These are phyloP conservation scores for Colletotrichum salicis DNA, from an alignment of 2,329 filamentous ascomycete genomes.

Conservation along the genomic window DNA sequence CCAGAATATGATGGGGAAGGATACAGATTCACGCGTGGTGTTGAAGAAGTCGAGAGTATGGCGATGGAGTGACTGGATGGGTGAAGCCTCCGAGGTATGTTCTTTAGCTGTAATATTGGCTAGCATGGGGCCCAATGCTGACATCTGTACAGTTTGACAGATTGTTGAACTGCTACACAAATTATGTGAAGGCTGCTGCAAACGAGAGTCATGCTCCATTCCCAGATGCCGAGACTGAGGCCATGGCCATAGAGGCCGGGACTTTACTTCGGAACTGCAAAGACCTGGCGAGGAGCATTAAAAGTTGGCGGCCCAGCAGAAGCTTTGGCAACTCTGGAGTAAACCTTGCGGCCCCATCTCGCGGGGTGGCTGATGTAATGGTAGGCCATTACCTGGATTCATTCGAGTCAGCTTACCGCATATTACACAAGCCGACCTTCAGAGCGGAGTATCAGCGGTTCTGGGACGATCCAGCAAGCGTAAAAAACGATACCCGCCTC, in stretches of 20 bases:
- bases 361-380: slow-evolving; percentile 51
- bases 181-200: not conserved
- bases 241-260: not conserved
- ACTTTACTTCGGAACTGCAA: not conserved
- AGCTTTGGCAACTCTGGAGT: slow-evolving; percentile 38
- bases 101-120: not conserved
- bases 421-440: slow-evolving; percentile 65
- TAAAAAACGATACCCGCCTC: slow-evolving; percentile 41
- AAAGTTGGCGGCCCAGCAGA: slow-evolving; percentile 43
- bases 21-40: not conserved
- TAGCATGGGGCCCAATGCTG: not conserved
- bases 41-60: not conserved
- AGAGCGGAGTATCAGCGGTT: slow-evolving; percentile 58
- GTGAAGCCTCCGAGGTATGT: not conserved
- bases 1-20: not conserved
- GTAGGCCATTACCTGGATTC: slow-evolving; percentile 58
- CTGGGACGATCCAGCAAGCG: slow-evolving; percentile 51
- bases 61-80: not conserved
- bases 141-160: not conserved
- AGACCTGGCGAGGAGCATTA: not conserved
- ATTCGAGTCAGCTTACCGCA: slow-evolving; percentile 62
- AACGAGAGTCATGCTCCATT: not conserved
- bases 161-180: not conserved
- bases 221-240: not conserved
- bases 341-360: slow-evolving; percentile 41